Percentiles rank a stretch among this genome's conserved stretches.
Evolutionary conservation across 177 flowering plant genomes (phyloP).

Genomic region (Tripterygium wilfordii): DNA sequence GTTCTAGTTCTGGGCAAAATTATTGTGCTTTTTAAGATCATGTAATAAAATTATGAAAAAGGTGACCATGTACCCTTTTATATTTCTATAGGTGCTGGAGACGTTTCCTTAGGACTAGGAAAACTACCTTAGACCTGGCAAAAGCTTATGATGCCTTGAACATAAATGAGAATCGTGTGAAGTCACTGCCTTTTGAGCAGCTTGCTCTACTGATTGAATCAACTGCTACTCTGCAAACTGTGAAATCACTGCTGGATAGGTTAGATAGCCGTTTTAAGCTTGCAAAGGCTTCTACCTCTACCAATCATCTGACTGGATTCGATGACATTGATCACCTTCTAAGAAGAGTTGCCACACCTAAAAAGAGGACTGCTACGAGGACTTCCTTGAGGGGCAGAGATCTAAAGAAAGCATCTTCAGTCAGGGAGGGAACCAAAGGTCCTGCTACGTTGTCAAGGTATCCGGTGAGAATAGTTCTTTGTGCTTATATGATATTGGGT

Average conservation of each 20-base stretch:
- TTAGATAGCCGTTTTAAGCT: conserved; percentile 60
- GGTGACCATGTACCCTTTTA: too few relatives aligned
- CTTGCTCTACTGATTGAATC: conserved; percentile 82
- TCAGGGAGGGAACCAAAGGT: conserved; percentile 24
- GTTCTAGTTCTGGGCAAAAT: too few relatives aligned
- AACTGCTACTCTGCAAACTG: conserved; percentile 52
- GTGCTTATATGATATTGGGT: conserved; percentile 95
- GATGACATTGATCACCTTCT: conserved; percentile 87
- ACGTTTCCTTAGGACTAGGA: conserved; percentile 44
- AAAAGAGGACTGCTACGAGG: conserved; percentile 35
- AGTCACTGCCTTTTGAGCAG: conserved; percentile 88
- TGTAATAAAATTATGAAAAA: too few relatives aligned
- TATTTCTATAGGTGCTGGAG: conserved; percentile 72
- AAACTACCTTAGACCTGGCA: conserved; percentile 64
- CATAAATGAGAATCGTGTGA: conserved; percentile 49
- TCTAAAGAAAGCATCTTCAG: conserved; percentile 30
- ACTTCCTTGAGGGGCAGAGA: conserved; percentile 24
- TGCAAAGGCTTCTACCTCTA: conserved; percentile 23
- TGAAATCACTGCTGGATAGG: conserved; percentile 76
- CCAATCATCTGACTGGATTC: conserved; percentile 16
- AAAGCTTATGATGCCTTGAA: conserved; percentile 53
- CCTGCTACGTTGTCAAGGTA: conserved; percentile 52
- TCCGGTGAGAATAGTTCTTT: conserved; percentile 80
- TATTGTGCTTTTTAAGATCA: too few relatives aligned
- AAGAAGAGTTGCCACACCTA: conserved; percentile 73